Percentiles rank a stretch among this genome's conserved stretches.
Conservation (phyloP, 208 protist species). For the Acanthamoeba triangularis region DNA sequence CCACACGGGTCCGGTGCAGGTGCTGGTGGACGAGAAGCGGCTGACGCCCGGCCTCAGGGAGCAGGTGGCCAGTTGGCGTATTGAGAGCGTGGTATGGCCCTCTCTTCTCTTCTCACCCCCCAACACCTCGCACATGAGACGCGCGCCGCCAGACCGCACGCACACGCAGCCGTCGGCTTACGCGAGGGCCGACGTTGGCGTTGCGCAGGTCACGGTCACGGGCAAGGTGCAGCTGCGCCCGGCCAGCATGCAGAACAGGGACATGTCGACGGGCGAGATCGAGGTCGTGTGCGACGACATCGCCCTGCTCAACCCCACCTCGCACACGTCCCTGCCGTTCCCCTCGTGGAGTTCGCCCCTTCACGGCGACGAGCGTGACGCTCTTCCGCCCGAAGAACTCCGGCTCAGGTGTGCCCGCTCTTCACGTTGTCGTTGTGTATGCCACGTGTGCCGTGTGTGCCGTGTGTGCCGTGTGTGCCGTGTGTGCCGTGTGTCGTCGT, state of each 20-base stretch:
- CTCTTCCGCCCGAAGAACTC: constrained; percentile 15
- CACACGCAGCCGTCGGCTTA: background rate
- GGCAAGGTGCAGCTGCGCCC: constrained; percentile 76
- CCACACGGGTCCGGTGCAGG: constrained; percentile 52
- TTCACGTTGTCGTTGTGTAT: constrained; percentile 31
- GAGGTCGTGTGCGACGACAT: constrained; percentile 48
- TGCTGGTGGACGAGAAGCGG: constrained; percentile 46
- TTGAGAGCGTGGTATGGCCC: constrained; percentile 11
- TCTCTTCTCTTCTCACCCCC: background rate
- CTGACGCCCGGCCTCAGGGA: background rate
- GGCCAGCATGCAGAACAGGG: constrained; percentile 49
- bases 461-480: background rate
- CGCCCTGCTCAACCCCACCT: constrained; percentile 41
- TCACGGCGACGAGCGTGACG: background rate
- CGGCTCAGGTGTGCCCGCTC: background rate
- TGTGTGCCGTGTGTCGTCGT: background rate
- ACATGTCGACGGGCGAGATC: constrained; percentile 78
- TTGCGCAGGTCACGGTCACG: background rate
- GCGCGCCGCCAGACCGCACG: too few species aligned
- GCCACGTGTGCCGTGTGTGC: background rate
- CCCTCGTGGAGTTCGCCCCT: constrained; percentile 64
- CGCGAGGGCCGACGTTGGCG: background rate
- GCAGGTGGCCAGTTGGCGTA: constrained; percentile 5
- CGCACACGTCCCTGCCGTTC: constrained; percentile 36
- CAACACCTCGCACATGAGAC: too few species aligned